These are phyloP conservation scores for Xanthoconium stramineum DNA, from an alignment of 768 basidiomycete species.

Conservation along the genomic window DNA sequence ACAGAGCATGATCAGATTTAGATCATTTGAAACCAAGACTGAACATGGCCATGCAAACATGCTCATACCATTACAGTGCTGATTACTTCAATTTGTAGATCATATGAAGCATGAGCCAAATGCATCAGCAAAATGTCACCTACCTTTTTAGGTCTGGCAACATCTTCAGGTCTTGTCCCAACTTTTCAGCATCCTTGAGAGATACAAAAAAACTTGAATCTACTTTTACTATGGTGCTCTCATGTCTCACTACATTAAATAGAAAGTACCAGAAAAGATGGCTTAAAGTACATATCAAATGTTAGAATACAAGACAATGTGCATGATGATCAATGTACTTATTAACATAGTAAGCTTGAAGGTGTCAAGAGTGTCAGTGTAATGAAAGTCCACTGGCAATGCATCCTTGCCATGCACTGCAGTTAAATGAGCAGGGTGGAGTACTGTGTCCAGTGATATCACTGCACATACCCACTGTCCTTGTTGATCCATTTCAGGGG, in stretches of 20 bases:
- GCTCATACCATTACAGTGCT: no score
- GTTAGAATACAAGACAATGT: background rate
- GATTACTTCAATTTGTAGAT: no score
- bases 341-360: no score
- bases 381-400: no score
- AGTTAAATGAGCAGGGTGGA: no score
- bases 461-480: no score
- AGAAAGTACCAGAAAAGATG: background rate
- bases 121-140: background rate
- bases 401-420: no score
- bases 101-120: no score
- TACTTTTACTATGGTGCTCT: background rate
- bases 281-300: background rate
- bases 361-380: no score
- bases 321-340: background rate
- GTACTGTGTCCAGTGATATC: no score
- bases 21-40: background rate
- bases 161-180: background rate
- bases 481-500: no score
- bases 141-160: background rate
- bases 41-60: no score
- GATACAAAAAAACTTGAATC: background rate
- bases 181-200: background rate
- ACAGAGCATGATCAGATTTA: background rate
- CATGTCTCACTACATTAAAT: background rate